A percentile compares a stretch with the other conserved stretches of the same genome.
Conservation (phyloP, 2,329 filamentous ascomycete species). For the Sporothrix protearum region DNA sequence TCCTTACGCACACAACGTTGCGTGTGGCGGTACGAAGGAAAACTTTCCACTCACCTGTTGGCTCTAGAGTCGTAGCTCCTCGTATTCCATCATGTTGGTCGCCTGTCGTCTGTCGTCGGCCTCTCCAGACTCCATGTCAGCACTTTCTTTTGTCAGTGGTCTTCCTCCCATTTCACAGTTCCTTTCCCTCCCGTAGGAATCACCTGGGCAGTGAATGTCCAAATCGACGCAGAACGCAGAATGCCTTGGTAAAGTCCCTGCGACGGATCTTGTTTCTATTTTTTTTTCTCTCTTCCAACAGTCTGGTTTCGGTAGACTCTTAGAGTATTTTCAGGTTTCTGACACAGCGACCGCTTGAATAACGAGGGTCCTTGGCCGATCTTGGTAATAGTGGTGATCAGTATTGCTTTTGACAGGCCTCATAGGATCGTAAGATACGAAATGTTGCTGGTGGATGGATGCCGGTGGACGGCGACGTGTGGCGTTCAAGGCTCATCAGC, state of each 20-base stretch:
- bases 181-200: not conserved
- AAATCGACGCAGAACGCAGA: not conserved
- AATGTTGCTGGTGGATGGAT: constrained; percentile 2
- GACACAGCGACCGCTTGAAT: not conserved
- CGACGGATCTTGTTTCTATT: not conserved
- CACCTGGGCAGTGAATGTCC: not conserved
- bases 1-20: constrained; percentile 18
- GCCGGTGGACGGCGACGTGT: not conserved
- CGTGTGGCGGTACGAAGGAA: constrained; percentile 11
- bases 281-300: not conserved
- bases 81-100: constrained; percentile 10
- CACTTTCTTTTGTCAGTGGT: not conserved
- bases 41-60: not conserved
- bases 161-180: not conserved
- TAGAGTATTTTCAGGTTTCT: constrained; percentile 6
- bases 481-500: constrained; percentile 10
- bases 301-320: no score
- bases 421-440: not conserved
- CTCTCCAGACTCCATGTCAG: not conserved
- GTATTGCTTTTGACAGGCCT: not conserved
- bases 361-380: not conserved
- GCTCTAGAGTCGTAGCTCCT: not conserved
- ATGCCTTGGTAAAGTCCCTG: not conserved
- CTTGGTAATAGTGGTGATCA: not conserved
- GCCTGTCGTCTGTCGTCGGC: not conserved